Evolutionary conservation across 106 monocot species (phyloP).

Genomic region (Apostasia shenzhenica): DNA sequence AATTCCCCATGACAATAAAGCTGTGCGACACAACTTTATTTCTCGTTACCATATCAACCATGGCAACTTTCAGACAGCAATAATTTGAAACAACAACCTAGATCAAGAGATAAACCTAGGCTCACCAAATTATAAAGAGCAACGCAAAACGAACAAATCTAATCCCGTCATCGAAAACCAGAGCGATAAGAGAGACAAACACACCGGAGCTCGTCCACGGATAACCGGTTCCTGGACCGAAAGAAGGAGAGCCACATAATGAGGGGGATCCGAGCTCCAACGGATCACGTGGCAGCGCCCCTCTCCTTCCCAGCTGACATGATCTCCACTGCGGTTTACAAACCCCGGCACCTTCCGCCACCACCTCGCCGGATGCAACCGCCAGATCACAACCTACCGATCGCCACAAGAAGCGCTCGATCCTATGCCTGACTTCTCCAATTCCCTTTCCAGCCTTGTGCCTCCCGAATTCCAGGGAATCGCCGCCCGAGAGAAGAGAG

Average conservation of each 20-base stretch:
- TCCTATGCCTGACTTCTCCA: no score
- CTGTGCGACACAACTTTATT: no score
- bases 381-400: background rate
- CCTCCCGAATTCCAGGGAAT: background rate
- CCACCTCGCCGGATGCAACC: background rate
- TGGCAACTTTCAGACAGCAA: background rate
- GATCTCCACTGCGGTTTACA: constrained; percentile 1
- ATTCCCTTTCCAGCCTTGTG: background rate
- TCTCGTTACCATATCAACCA: background rate
- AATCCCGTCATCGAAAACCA: background rate
- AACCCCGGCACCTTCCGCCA: background rate
- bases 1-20: no score
- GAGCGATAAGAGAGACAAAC: background rate
- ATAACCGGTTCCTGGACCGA: constrained; percentile 92
- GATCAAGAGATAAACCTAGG: no score
- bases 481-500: background rate
- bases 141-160: background rate
- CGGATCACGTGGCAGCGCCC: constrained; percentile 11
- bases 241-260: constrained; percentile 90
- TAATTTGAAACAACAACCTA: no score
- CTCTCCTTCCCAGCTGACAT: constrained; percentile 6
- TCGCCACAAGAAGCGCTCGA: background rate
- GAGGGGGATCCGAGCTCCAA: constrained; percentile 11
- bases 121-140: background rate
- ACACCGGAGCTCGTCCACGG: constrained; percentile 88